Evolutionary conservation across 495 filamentous ascomycete species (phyloP), one percentile per base, ranked within the genome.

Genomic region (Aspergillus wentii): DNA sequence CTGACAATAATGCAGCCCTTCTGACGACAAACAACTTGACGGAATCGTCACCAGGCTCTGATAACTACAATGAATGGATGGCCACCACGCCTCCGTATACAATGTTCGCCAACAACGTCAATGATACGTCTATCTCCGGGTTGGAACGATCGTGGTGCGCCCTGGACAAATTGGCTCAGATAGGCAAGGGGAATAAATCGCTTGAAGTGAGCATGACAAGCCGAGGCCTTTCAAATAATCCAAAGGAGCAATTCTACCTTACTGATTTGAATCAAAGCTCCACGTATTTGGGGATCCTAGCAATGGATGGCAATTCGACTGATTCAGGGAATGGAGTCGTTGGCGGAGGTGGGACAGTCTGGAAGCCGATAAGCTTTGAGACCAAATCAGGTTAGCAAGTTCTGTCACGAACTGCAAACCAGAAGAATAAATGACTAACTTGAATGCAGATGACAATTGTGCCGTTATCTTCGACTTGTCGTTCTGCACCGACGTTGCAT

Each of bases 211-310:
- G 72, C 30, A 85, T 94, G 72, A 92, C 84, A 2, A 74, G 54
- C 17, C 68, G 78, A 2, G 79, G 80, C 3, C 59, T 66, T 0
- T 72, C 70, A 4, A 78, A 77, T 33, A 56, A 78, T 28, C 85
- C 86, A 1, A 85, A 85, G 49, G 77, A 94, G 61, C 86, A 95
- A 52, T 94, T 97, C 59, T 86, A 91, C 46, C 62, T 95, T 20
- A 77, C 68, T 11, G 76, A 78, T 2, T 69, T 98, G 13, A 86
- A 88, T 33, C 57, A 64, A 4, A 85, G 76, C 45, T 74, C 82
- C 5, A 69, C 59, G 1, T 98, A 97, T 50, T 48, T 66, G 27
- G 86, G 74, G 1, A 79, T 88, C 35, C 60, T 95, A 19, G 86
- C 82, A 6, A 72, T 80, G 53, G 56, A 68, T 17, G 76, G 70